Percentiles rank a stretch among this genome's conserved stretches.
Conservation (phyloP, 306 rosid genomes). For the Cucurbita moschata region DNA sequence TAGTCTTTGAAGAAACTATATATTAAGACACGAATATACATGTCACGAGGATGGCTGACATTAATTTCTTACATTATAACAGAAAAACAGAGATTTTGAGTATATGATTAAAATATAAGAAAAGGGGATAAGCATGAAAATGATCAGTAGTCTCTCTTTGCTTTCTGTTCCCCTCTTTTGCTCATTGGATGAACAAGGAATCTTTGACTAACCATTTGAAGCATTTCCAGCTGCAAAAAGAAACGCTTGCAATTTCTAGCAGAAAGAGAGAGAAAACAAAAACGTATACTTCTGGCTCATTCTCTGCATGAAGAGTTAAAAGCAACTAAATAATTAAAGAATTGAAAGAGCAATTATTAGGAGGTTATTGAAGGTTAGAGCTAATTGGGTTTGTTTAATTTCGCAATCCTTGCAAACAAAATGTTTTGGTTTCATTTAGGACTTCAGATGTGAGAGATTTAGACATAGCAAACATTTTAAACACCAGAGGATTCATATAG, state of each 20-base stretch:
- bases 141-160: slow-evolving; percentile 4
- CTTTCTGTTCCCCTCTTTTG: neutral
- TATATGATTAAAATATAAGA: neutral
- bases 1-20: neutral
- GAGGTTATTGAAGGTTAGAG: neutral
- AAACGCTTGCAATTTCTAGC: neutral
- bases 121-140: neutral
- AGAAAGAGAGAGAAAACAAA: neutral
- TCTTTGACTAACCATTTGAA: slow-evolving; percentile 6
- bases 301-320: slow-evolving; percentile 7
- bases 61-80: neutral
- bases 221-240: neutral
- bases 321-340: neutral
- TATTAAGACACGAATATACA: neutral
- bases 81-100: neutral
- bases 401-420: neutral
- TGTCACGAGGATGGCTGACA: neutral
- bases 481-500: neutral
- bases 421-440: neutral
- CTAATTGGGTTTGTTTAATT: neutral
- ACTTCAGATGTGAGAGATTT: neutral
- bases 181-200: slow-evolving; percentile 1
- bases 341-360: neutral
- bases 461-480: neutral
- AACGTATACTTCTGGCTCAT: slow-evolving; percentile 3